Evolutionary conservation across 805 yeast species (phyloP), one percentile per base, ranked within the genome.

Genomic region (Yarrowia deformans): DNA sequence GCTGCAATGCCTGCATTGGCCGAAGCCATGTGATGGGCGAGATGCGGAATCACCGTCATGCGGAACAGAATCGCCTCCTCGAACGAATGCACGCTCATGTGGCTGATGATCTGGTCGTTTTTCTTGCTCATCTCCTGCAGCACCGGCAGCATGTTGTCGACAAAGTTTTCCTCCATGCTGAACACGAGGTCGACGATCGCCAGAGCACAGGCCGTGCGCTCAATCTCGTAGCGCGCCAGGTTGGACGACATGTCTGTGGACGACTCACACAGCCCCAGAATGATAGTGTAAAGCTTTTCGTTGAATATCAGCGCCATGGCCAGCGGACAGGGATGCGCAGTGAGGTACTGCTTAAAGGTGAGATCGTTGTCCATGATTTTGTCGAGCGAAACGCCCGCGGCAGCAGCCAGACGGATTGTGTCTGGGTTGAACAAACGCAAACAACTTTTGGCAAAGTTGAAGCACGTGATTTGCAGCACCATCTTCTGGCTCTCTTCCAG

Each of bases 11-110:
- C 73, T 10, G 79, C 71, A 69, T 87, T 81, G 5, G 82, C 76
- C 0, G 87, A 80, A 0, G 96, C 92, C 64, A 90, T 87, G 74
- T 91, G 91, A 18, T 93, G 78, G 0, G 95, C 90, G 55, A 93
- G 76, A 71, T 90, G 90, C 0, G 91, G 90, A 29, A 93, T 83
- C 10, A 90, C 79, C 0, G 92, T 85, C n/a, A 93, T 78, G 71
- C 90, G 85, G 76, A 88, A 87, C 32, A 90, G 78, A 9, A 93
- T 79, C 0, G 93, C 88, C 74, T 91, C 96, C 74, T 83, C 87
- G 72, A 90, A 90, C 3, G 90, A 84, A 14, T 84, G 52, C 1
- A 66, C 61, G 18, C 56, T 49, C 46, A 49, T 48, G 13, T 35
- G 23, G 40, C 56, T 63, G 37, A 48, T n/a, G 13, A 63, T 63